phyloP scores from a whole-genome alignment of 805 yeast genomes.

The Sugiyamaella floridensis region DNA sequence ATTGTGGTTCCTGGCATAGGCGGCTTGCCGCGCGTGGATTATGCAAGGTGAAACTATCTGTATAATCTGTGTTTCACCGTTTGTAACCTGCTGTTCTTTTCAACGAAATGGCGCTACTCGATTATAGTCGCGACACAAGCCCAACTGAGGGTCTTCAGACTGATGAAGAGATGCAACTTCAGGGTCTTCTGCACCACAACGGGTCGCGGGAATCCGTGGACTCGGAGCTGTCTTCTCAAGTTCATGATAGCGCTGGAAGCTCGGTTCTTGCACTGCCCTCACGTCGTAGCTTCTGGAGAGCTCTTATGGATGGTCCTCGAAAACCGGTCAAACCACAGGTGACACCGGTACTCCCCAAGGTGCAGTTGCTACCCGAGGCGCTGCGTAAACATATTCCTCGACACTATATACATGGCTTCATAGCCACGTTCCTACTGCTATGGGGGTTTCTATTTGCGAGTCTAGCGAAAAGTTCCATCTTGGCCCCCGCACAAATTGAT shows the following conservation, averaged over 20 bases:
- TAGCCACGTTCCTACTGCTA: slow-evolving; percentile 10
- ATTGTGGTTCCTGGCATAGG: too few species aligned
- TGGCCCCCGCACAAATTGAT: slow-evolving; percentile 20
- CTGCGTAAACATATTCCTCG: slow-evolving; percentile 3
- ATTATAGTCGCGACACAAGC: not conserved
- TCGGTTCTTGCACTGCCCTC: not conserved
- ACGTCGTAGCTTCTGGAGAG: slow-evolving; percentile 10
- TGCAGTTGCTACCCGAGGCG: slow-evolving; percentile 15
- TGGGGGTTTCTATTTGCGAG: slow-evolving; percentile 19
- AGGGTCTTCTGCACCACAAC: not conserved
- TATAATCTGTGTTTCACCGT: too few species aligned
- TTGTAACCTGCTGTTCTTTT: too few species aligned
- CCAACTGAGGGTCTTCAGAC: not conserved
- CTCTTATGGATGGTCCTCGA: slow-evolving; percentile 18
- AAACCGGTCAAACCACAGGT: slow-evolving; percentile 16
- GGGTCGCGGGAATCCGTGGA: not conserved
- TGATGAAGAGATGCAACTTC: not conserved
- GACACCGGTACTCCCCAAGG: slow-evolving; percentile 7
- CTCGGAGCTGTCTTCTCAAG: not conserved
- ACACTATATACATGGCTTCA: not conserved
- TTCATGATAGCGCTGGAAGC: not conserved
- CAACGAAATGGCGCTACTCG: not conserved
- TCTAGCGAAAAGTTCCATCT: slow-evolving; percentile 18
- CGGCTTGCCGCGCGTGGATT: not conserved
- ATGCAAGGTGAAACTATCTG: not conserved